Conservation (phyloP, 2,329 filamentous ascomycete genomes). For the Epichloe sp. region DNA sequence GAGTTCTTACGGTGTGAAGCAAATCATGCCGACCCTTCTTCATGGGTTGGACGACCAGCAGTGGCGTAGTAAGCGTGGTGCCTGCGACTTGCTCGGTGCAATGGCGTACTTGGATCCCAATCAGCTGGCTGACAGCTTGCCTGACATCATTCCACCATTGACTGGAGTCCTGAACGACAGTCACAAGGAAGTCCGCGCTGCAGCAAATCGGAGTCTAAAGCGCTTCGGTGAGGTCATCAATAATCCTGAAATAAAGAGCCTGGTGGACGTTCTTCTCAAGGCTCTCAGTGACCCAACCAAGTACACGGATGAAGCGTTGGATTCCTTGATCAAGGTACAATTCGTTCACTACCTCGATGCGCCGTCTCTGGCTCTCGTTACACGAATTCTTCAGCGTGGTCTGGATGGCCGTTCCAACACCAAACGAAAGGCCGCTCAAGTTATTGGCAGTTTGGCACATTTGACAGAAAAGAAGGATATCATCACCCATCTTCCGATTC, state of each 20-base stretch:
- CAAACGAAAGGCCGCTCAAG: conserved; percentile 91
- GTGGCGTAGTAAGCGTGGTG: conserved; percentile 97
- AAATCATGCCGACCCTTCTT: conserved; percentile 81
- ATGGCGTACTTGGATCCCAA: conserved; percentile 98
- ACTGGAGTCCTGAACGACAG: conserved; percentile 93
- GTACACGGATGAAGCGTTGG: conserved; percentile 88
- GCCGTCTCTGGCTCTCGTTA: conserved; percentile 85
- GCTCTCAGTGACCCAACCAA: conserved; percentile 95
- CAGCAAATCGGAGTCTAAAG: conserved; percentile 91
- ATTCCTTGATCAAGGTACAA: conserved; percentile 91
- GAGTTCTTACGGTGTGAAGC: conserved; percentile 91
- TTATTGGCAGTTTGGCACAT: conserved; percentile 95
- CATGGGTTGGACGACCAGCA: conserved; percentile 88
- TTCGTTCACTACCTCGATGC: conserved; percentile 98
- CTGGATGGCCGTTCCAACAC: conserved; percentile 83
- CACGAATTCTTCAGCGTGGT: conserved; percentile 88
- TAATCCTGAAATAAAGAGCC: conserved; percentile 90
- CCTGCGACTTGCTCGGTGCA: conserved; percentile 88
- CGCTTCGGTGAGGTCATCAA: conserved; percentile 97
- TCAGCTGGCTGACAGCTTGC: conserved; percentile 80
- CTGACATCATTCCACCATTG: conserved; percentile 91
- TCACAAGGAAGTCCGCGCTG: conserved; percentile 88
- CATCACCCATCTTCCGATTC: conserved; percentile 75
- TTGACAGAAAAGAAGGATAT: conserved; percentile 94
- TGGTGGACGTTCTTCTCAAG: conserved; percentile 86